phyloP scores from a whole-genome alignment of 2,329 filamentous ascomycete genomes.

The Colletotrichum abscissum region DNA sequence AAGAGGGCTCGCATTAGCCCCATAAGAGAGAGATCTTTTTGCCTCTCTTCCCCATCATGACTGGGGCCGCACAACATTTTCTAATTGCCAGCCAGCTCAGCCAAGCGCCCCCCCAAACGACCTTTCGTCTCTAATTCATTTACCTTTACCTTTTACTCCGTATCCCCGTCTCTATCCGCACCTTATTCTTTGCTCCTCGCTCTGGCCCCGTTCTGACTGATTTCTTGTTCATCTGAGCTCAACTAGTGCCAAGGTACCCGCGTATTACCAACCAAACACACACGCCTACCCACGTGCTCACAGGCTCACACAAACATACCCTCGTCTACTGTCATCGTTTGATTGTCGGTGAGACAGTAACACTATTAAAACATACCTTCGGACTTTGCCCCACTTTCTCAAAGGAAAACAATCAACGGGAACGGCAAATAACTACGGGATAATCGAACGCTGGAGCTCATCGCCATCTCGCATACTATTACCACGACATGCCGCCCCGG shows the following conservation, averaged over 20 bases:
- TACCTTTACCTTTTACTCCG: background rate
- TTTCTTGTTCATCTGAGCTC: conserved; percentile 11
- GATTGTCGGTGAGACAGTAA: background rate
- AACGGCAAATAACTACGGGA: background rate
- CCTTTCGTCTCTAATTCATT: background rate
- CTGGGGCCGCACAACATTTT: conserved; percentile 1
- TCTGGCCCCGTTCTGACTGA: conserved; percentile 22
- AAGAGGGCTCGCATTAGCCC: conserved; percentile 20
- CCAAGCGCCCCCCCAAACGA: background rate
- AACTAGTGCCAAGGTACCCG: background rate
- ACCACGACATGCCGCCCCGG: conserved; percentile 21
- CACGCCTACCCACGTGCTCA: too few species aligned
- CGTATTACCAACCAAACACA: background rate
- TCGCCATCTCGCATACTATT: background rate
- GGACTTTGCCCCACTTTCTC: background rate
- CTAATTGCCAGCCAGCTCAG: background rate
- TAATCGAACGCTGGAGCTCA: background rate
- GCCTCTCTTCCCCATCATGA: background rate
- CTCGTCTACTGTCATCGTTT: background rate
- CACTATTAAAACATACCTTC: background rate
- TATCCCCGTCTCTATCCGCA: too few species aligned
- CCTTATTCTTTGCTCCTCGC: background rate
- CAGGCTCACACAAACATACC: background rate
- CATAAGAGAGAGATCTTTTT: background rate
- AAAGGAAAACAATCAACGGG: background rate